Evolutionary conservation across 2,329 filamentous ascomycete genomes (phyloP), one percentile per base, ranked within the genome.

Genomic region (Botryotinia calthae): DNA sequence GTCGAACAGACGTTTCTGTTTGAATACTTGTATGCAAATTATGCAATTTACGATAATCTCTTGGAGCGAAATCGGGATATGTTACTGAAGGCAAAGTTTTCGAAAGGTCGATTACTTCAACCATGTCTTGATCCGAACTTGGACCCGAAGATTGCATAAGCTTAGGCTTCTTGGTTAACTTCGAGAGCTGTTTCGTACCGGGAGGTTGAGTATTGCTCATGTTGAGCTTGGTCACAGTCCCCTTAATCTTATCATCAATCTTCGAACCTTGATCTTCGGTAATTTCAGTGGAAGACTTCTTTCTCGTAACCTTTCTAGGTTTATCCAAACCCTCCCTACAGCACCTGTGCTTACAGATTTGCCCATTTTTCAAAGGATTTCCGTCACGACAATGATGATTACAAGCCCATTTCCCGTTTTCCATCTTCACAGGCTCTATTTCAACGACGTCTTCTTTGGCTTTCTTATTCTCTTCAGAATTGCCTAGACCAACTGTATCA

Each of bases 401-500:
- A 81, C 93, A 95, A 51, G 86, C 86, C 89, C 90, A 95, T 78
- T 87, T 92, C 0, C 92, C 92, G 78, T 93, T 95, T 0, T 84
- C 81, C 74, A 94, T 85, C 76, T 85, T 86, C 1, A 82, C 79
- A 7, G 89, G 85, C 64, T 86, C 80, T 12, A 73, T 37, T 14
- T 71, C 37, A 16, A 76, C 66, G 18, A 56, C n/a, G 1, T 68
- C 72, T n/a, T 56, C 65, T 1, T 20, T 54, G 3, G 2, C 16
- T 34, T 16, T 72, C n/a, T 66, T 44, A 10, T 51, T 67, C 31
- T 74, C 59, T 10, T 7, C 40, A 31, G 72, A 68, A 46, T 72
- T 65, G 10, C 16, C 22, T 8, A 10, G 48, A 44, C 12, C 34
- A 18, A 28, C 6, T 56, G 87, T 83, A 22, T 89, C 86, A 66